Percentiles rank a stretch among this genome's conserved stretches.
Evolutionary conservation across 345 rosid species (phyloP).

Genomic region (Citrus sp.): DNA sequence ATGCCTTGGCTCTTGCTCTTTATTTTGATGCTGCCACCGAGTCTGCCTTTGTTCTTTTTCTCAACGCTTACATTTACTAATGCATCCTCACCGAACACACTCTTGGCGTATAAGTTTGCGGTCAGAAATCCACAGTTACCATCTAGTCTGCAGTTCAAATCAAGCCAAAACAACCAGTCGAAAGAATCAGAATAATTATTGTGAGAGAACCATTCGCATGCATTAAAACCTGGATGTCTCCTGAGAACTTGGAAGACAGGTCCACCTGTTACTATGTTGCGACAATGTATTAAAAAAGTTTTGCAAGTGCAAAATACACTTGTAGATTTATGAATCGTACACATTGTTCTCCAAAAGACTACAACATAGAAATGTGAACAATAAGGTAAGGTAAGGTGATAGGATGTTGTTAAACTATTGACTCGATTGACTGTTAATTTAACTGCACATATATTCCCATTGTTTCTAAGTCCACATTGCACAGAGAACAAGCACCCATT

Average conservation of each 20-base stretch:
- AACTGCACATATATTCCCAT: background rate
- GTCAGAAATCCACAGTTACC: constrained; percentile 88
- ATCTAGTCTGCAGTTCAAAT: constrained; percentile 47
- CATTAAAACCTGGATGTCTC: background rate
- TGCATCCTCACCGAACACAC: constrained; percentile 87
- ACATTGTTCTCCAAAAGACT: background rate
- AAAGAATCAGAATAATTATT: background rate
- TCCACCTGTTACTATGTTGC: background rate
- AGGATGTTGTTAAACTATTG: background rate
- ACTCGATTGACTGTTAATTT: background rate
- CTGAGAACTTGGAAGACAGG: background rate
- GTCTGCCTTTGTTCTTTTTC: constrained; percentile 61
- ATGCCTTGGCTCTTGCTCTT: constrained; percentile 85
- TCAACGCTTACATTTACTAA: constrained; percentile 76
- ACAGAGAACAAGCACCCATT: background rate
- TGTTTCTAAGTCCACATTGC: background rate
- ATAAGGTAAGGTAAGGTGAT: background rate
- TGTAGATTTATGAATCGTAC: background rate
- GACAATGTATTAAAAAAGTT: background rate
- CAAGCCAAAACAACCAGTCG: constrained; percentile 10
- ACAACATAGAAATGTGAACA: too few relatives aligned
- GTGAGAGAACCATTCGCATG: background rate
- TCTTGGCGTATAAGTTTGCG: constrained; percentile 85
- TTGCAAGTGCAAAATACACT: background rate
- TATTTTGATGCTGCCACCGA: constrained; percentile 82